Base-by-base conservation (phyloP, 2,329 filamentous ascomycete species). In the Alternaria gaisen region DNA sequence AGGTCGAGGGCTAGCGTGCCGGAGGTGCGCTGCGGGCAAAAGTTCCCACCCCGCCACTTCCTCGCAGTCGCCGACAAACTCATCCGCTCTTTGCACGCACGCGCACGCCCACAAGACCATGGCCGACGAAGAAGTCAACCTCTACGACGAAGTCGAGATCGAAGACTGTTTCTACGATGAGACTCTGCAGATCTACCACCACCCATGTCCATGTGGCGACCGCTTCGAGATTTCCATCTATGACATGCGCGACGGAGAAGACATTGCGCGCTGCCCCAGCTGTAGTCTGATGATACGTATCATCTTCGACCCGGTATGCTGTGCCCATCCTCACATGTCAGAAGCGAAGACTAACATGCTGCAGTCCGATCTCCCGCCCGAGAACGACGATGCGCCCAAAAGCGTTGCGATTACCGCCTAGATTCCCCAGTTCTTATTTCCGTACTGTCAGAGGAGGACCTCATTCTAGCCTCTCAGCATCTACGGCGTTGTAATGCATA, bases 131-230 rank as follows among this genome's bases (percentile, higher is more conserved):
- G 74, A 77, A n/a, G 20, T 72, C 12, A 88, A 90, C 69, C 91
- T 97, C 74, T 98, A 98, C 84, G 94, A 98, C 76, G 94, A 97
- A 80, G 94, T 98, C 80, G 94, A 98, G 79, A 97, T 98, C 83
- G 94, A 98, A 80, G 95, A 99, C 81, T 77, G 75, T 63, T 92
- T 97, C 78, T 98, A 97, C 84, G 94, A 98, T 76, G 94, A 97
- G 81, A 94, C 85, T 4, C 86, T 93, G 41, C 90, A 97, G 79
- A 90, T 97, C 71, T 99, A 97, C 83, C 91, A 94, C 81, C 97
- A 97, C 79, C 95, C 95, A 14, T 99, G 95, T 79, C 95, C 95
- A 1, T 99, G 95, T 81, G 95, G 95, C 83, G 95, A 99, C 82
- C 88, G 92, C 61, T 99, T 99, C 82, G 92, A 97, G 82, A 97